These are phyloP conservation scores for Madurella mycetomatis DNA, from an alignment of 2,329 filamentous ascomycete genomes.

Conservation along the genomic window DNA sequence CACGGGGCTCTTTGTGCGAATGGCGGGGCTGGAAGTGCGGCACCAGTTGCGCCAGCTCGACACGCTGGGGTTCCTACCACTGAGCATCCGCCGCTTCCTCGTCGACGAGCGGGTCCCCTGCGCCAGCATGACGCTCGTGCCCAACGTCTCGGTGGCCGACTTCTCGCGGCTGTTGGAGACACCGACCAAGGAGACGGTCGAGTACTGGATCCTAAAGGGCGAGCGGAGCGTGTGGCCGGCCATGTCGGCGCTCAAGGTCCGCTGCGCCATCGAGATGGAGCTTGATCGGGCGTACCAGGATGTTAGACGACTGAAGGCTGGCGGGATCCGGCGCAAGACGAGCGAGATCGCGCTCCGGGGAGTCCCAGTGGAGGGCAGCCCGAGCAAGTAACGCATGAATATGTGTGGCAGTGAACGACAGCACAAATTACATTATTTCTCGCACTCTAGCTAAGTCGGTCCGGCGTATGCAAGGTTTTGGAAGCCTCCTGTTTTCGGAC, in stretches of 20 bases:
- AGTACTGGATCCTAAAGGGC: slow-evolving; percentile 81
- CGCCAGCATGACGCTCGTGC: slow-evolving; percentile 74
- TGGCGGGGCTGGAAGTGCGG: slow-evolving; percentile 71
- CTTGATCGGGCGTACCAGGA: slow-evolving; percentile 81
- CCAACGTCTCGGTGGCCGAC: slow-evolving; percentile 68
- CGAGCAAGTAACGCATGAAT: neutral
- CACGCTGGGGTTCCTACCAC: slow-evolving; percentile 67
- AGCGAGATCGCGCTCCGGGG: slow-evolving; percentile 11
- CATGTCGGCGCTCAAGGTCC: slow-evolving; percentile 72
- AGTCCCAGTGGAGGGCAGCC: neutral
- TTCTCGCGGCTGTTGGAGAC: slow-evolving; percentile 78
- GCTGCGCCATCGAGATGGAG: slow-evolving; percentile 83
- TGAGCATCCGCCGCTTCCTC: slow-evolving; percentile 66
- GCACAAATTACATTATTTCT: too few species aligned
- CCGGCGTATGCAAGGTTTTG: neutral
- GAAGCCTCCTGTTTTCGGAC: neutral
- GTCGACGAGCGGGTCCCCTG: slow-evolving; percentile 80
- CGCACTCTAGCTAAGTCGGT: neutral
- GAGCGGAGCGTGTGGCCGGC: slow-evolving; percentile 91
- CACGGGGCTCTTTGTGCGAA: slow-evolving; percentile 57
- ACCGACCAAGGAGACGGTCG: slow-evolving; percentile 68
- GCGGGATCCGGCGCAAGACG: slow-evolving; percentile 25
- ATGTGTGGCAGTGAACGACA: neutral
- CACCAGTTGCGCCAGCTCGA: slow-evolving; percentile 80
- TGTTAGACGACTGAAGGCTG: slow-evolving; percentile 60